A percentile compares a stretch with the other conserved stretches of the same genome.
These are phyloP conservation scores for Paecilomyces niveus DNA, from an alignment of 2,329 filamentous ascomycete species.

Conservation along the genomic window DNA sequence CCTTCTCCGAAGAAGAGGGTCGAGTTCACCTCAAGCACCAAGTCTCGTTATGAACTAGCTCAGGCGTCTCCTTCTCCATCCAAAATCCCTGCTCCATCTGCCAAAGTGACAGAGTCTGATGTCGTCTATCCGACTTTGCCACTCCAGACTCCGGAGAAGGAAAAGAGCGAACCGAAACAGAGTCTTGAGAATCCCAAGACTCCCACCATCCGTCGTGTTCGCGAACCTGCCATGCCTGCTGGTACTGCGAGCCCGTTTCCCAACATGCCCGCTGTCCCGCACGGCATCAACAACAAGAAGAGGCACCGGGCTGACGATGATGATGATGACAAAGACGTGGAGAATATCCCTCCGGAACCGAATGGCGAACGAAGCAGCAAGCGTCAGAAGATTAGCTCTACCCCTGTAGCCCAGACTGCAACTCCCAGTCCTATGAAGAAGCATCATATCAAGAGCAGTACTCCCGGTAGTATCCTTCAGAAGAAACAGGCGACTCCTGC, in stretches of 20 bases:
- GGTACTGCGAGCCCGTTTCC: constrained; percentile 14
- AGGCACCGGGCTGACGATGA: constrained; percentile 17
- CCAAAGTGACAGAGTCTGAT: constrained; percentile 16
- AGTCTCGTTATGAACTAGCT: constrained; percentile 36
- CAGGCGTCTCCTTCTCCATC: constrained; percentile 35
- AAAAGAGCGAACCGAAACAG: constrained; percentile 7
- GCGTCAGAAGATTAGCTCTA: constrained; percentile 26
- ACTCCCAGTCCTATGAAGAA: constrained; percentile 30
- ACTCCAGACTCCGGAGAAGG: constrained; percentile 28
- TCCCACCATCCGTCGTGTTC: constrained; percentile 36
- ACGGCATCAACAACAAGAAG: constrained; percentile 30
- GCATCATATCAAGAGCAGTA: constrained; percentile 9
- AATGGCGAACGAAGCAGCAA: constrained; percentile 27
- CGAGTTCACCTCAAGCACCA: constrained; percentile 68
- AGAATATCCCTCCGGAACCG: constrained; percentile 16
- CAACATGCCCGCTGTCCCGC: constrained; percentile 28
- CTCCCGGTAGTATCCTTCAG: constrained; percentile 17
- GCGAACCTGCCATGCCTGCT: constrained; percentile 20
- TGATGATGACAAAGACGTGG: constrained; percentile 5
- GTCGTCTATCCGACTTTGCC: constrained; percentile 32
- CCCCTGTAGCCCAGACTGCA: constrained; percentile 7
- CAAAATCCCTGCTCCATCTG: constrained; percentile 23
- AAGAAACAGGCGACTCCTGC: constrained; percentile 22
- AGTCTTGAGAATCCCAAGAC: constrained; percentile 11
- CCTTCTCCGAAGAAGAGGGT: constrained; percentile 72